Evolutionary conservation across 2,329 filamentous ascomycete species (phyloP), one percentile per base, ranked within the genome.

Genomic region (Trichoderma gracile): DNA sequence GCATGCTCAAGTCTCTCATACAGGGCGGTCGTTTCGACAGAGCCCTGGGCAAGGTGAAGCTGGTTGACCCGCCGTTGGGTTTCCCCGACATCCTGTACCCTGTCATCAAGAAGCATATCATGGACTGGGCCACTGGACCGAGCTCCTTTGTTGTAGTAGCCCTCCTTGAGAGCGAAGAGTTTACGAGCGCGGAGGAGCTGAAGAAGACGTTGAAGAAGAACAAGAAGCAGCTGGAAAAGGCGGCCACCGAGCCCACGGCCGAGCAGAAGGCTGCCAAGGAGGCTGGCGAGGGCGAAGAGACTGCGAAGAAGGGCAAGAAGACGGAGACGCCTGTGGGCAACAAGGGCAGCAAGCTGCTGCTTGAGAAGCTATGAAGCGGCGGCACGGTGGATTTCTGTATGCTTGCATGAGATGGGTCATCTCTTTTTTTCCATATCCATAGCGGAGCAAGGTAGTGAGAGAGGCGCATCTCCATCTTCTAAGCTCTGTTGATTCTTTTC

Each of bases 1-100:
- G 92, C 65, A 90, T 97, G 88, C 84, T 98, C 71, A 97, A 97
- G 80, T 90, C 90, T 0, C 84, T 99, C 8, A 93, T 97, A 25
- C 89, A 92, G 62, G 95, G 95, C 47, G 95, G 96, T 27, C 88
- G 87, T 65, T 99, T 91, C 74, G 92, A 98, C 77, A 86, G 86
- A 66, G 83, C 83, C 49, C 83, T 86, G 2, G 92, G 92, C 77
- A 86, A 83, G 63, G 78, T 95, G 50, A 84, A 90, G 71, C 85
- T 87, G 23, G 83, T 90, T 2, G 87, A 93, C 55, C 92, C 93
- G 17, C 84, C 91, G 8, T 82, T 98, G 63, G 84, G 88, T 56
- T 99, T 99, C 75, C 87, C 91, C 66, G 84, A 90, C 68, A 80
- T 90, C 55, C 82, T 99, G n/a, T 98, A 94, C 75, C 86, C 89